Base-by-base conservation (phyloP, 352 stramenopile genomes). In the Blastocystis sp. region DNA sequence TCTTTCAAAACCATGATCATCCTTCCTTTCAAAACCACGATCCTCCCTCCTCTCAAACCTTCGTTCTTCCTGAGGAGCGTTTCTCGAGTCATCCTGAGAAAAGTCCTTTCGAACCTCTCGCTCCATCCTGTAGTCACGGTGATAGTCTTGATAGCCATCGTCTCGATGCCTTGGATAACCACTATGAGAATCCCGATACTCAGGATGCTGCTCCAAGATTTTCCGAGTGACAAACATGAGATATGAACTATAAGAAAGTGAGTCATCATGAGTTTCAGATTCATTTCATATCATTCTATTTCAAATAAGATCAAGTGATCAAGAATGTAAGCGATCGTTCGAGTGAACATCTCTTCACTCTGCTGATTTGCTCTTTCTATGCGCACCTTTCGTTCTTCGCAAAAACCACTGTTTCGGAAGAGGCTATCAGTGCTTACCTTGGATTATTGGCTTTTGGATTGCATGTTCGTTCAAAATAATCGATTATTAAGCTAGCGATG, bases 271-370 rank as follows among this genome's bases (percentile, higher is more conserved):
- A 18, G 43, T 34, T 54, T 85, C 73, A 85, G 73, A 34, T 41
- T 50, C 50, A 41, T 66, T 55, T 11, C 24, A 68, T 68, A 85
- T 85, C 73, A 85, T 81, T 24, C 20, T 53, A 20, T 69, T 53
- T 85, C 73, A 85, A 47, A 85, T 85, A 85, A 85, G 73, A 85
- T 85, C 73, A 85, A 85, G 73, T 85, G 8, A 16, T 20, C 62
- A 81, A 81, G 16, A 81, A 37, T 41, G 47, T 59, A 26, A n/a
- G 70, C 26, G 24, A 26, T 45, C 24, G 43, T n/a, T n/a, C 13
- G 50, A 59, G 3, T 59, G 50, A 59, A 59, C 39, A 6, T 53
- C 30, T 78, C 39, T 55, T 53, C 7, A 78, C 39, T 26, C 34
- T 55, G 2, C 30, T 26, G 20, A 16, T 53, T 37, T 53, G 73